These are phyloP conservation scores for Lasiosphaeris hirsuta DNA, from an alignment of 495 filamentous ascomycete genomes.

Conservation along the genomic window DNA sequence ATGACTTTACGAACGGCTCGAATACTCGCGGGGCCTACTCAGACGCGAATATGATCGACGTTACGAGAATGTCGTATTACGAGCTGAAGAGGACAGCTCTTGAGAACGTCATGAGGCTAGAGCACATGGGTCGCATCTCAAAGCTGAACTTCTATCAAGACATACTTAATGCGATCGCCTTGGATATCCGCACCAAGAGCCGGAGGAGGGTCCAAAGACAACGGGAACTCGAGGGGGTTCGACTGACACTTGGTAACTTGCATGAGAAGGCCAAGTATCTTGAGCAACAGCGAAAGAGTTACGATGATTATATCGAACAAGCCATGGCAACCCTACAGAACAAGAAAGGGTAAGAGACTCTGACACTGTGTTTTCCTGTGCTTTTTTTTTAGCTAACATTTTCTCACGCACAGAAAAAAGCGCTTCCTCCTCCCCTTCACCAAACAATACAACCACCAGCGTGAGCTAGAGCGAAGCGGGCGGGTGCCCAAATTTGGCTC, in stretches of 20 bases:
- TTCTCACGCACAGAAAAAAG: conserved; percentile 60
- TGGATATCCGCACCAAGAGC: conserved; percentile 96
- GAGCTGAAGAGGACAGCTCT: conserved; percentile 90
- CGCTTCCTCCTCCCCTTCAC: conserved; percentile 95
- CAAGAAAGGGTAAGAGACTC: conserved; percentile 69
- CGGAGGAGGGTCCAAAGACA: conserved; percentile 84
- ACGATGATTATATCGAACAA: conserved; percentile 99
- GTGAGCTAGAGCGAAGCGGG: conserved; percentile 85
- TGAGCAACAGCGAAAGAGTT: conserved; percentile 91
- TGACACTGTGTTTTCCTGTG: background rate
- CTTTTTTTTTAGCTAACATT: conserved; percentile 3
- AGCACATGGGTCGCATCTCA: conserved; percentile 78
- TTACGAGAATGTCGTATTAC: conserved; percentile 84
- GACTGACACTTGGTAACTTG: conserved; percentile 75
- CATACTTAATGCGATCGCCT: conserved; percentile 89
- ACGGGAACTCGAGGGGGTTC: conserved; percentile 84
- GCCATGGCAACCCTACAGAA: conserved; percentile 98
- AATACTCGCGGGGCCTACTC: conserved; percentile 80
- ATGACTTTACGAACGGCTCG: conserved; percentile 70
- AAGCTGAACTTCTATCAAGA: conserved; percentile 96
- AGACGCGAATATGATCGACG: conserved; percentile 84
- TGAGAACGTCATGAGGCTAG: conserved; percentile 89
- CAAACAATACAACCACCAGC: conserved; percentile 97
- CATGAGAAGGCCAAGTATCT: conserved; percentile 90
- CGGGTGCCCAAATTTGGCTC: conserved; percentile 95